Conservation (phyloP, 805 yeast species). For the Millerozyma miso region DNA sequence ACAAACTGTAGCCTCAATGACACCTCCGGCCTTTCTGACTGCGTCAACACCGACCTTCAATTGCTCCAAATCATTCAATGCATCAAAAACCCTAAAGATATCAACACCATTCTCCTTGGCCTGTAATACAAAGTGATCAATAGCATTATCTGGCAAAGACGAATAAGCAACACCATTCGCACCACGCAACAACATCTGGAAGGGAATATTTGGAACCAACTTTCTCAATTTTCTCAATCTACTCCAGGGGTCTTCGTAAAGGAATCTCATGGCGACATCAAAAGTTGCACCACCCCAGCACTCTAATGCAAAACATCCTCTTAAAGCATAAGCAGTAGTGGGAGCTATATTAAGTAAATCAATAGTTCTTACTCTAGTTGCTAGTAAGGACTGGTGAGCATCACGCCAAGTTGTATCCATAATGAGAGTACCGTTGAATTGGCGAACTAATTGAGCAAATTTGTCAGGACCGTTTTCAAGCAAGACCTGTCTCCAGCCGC, state of each 20-base stretch:
- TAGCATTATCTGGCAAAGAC: constrained; percentile 96
- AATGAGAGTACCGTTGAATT: constrained; percentile 78
- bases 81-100: constrained; percentile 96
- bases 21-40: constrained; percentile 97
- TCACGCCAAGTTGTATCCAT: constrained; percentile 99
- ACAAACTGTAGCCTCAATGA: constrained; percentile 96
- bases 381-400: constrained; percentile 96
- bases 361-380: constrained; percentile 94
- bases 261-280: constrained; percentile 97
- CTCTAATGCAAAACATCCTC: constrained; percentile 91
- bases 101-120: constrained; percentile 97
- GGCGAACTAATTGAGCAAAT: constrained; percentile 85
- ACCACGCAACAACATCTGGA: constrained; percentile 98
- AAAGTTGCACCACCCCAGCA: constrained; percentile 99
- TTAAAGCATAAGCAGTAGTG: constrained; percentile 83
- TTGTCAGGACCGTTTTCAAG: constrained; percentile 82
- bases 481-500: constrained; percentile 91
- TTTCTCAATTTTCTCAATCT: constrained; percentile 83
- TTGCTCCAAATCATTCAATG: constrained; percentile 94
- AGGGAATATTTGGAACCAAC: constrained; percentile 95
- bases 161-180: constrained; percentile 99
- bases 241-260: constrained; percentile 99
- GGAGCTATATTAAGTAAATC: constrained; percentile 91
- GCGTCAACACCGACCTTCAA: constrained; percentile 97
- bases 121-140: constrained; percentile 92